A percentile compares a stretch with the other conserved stretches of the same genome.
phyloP scores from a whole-genome alignment of 345 rosid species.

The Eutrema heterophyllum region DNA sequence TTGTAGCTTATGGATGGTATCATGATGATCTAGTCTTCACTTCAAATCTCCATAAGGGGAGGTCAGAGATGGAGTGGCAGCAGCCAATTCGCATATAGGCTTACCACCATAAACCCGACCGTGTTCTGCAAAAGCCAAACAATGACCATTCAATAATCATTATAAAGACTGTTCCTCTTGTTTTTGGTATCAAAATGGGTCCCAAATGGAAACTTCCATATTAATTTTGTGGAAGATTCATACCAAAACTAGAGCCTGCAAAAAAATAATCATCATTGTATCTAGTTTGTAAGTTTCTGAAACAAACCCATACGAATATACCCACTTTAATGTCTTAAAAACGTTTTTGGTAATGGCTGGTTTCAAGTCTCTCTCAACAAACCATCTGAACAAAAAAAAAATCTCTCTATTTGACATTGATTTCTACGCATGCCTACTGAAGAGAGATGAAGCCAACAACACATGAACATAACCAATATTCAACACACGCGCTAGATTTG shows the following conservation, averaged over 20 bases:
- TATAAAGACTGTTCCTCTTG: slow-evolving; percentile 18
- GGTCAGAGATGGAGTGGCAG: no score
- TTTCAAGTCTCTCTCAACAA: slow-evolving; percentile 24
- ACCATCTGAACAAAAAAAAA: not conserved
- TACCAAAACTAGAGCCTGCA: slow-evolving; percentile 16
- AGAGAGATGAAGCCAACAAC: slow-evolving; percentile 16
- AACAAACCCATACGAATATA: slow-evolving; percentile 1
- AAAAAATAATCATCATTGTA: slow-evolving; percentile 14
- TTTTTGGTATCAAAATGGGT: slow-evolving; percentile 26
- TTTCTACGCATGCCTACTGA: not conserved
- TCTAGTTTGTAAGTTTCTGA: slow-evolving; percentile 13
- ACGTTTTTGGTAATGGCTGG: slow-evolving; percentile 12
- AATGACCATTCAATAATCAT: slow-evolving; percentile 24
- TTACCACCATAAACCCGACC: no score
- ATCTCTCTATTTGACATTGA: not conserved
- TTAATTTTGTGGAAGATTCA: not conserved
- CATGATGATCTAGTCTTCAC: no score
- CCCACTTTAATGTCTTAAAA: slow-evolving; percentile 10
- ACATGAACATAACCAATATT: no score
- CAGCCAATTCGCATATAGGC: no score
- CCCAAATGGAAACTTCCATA: slow-evolving; percentile 20
- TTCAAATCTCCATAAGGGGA: no score
- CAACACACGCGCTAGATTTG: no score
- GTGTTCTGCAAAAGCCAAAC: slow-evolving; percentile 4
- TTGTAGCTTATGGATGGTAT: no score